phyloP scores from a whole-genome alignment of 1,284 basidiomycete species.

The Hemileia vastatrix region DNA sequence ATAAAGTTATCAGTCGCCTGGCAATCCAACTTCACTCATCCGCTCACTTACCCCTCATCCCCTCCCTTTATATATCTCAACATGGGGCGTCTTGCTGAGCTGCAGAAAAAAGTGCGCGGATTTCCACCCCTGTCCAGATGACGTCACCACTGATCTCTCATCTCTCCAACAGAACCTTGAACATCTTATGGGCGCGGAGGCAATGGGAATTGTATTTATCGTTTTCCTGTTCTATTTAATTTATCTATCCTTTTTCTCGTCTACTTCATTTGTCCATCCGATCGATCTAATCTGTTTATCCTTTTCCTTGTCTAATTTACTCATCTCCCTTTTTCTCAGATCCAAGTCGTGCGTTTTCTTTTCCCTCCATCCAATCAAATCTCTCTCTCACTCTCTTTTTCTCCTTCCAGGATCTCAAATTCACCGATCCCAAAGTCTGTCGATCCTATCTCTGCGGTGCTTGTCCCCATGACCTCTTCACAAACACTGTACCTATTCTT shows the following conservation, averaged over 20 bases:
- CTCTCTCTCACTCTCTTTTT: no score
- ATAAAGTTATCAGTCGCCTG: no score
- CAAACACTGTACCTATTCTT: conserved; percentile 72
- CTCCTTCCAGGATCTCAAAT: conserved; percentile 58
- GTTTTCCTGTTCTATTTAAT: neutral
- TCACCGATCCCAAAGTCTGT: conserved; percentile 98
- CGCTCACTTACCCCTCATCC: no score
- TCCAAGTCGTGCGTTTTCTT: no score
- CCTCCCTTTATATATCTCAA: no score
- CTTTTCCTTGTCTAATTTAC: neutral
- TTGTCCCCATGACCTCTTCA: conserved; percentile 94
- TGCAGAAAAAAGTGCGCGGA: no score
- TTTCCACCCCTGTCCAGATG: no score
- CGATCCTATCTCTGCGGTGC: conserved; percentile 95
- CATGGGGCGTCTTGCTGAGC: no score
- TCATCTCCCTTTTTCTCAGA: neutral
- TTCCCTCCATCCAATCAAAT: conserved; percentile 33
- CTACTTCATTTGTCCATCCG: neutral
- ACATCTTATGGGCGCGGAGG: conserved; percentile 99
- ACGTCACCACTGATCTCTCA: no score
- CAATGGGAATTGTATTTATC: conserved; percentile 79
- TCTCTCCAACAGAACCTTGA: conserved; percentile 44
- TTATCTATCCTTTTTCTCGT: neutral
- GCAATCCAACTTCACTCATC: no score
- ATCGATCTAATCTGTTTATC: no score